A percentile compares a stretch with the other conserved stretches of the same genome.
phyloP scores from a whole-genome alignment of 2,329 filamentous ascomycete species.

The Tolypocladium tundrense region DNA sequence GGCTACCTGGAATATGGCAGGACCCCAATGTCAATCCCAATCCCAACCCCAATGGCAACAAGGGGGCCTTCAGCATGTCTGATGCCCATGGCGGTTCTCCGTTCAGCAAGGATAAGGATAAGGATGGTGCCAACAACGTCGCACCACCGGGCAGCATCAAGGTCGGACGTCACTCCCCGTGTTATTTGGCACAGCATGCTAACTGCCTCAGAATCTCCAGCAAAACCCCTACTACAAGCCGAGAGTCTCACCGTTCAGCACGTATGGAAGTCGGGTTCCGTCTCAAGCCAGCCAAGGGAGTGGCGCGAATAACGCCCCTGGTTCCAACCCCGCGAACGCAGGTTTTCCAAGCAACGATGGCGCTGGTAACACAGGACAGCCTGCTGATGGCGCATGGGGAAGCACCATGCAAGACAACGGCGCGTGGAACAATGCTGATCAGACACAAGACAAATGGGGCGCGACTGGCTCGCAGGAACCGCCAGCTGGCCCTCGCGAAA shows the following conservation, averaged over 20 bases:
- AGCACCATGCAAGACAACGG: not conserved
- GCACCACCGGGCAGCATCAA: constrained; percentile 10
- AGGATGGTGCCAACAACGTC: constrained; percentile 18
- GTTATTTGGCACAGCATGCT: not conserved
- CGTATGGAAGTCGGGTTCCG: constrained; percentile 5
- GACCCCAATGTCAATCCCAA: not conserved
- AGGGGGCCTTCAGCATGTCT: constrained; percentile 7
- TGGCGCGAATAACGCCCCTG: not conserved
- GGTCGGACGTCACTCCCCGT: not conserved
- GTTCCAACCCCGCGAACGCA: not conserved
- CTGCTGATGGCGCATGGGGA: not conserved
- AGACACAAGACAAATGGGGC: not conserved
- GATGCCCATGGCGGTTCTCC: constrained; percentile 4
- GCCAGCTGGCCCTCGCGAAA: not conserved
- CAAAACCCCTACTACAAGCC: constrained; percentile 16
- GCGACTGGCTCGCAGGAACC: not conserved
- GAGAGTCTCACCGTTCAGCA: constrained; percentile 11
- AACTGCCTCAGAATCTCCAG: constrained; percentile 1
- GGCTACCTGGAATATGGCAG: not conserved
- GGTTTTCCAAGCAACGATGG: constrained; percentile 1
- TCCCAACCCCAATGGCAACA: not conserved
- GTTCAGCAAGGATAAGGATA: constrained; percentile 12
- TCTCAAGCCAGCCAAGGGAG: constrained; percentile 2
- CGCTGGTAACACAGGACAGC: not conserved
- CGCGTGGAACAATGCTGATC: constrained; percentile 2